Base-by-base conservation (phyloP, 768 basidiomycete genomes). In the Mycena rosella region DNA sequence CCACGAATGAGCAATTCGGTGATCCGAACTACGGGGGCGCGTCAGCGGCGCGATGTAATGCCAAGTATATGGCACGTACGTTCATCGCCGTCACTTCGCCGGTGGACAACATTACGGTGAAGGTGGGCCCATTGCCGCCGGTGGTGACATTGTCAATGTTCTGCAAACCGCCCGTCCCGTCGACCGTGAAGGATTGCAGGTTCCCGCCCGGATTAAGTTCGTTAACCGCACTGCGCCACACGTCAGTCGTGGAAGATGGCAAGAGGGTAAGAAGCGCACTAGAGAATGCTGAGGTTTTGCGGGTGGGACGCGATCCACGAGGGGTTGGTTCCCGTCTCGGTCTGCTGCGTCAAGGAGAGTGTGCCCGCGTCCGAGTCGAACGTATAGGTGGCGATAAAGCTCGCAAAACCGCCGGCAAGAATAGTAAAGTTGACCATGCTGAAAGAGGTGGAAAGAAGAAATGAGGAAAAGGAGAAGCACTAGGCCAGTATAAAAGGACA, bases 221-320 rank as follows among this genome's bases (percentile, higher is more conserved):
- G 70, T 90, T 90, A 3, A 80, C 78, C 14, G 87, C 86, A 72
- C 89, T 90, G 48, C 20, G 38, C 29, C 6, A 15, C 2, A 15
- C 2, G 54, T 62, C 38, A 67, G 60, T 7, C 42, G 49, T 45
- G n/a, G 53, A 22, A 27, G 24, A 49, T 51, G 29, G 24, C 26
- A 49, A 24, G 34, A 48, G 9, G 44, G 61, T 8, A 56, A 15
- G 20, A 15, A 14, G 80, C 87, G 52, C 65, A 90, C 89, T 90
- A 90, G 58, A 90, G 79, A 36, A 91, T 84, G 65, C 83, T 88
- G 30, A 79, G 78, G 75, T 90, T 87, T 45, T 81, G 80, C 0
- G 85, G 85, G 67, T 88, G 84, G 18, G 81, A 82, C 0, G 79
- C 81, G 34, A 91, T 87, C 89, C 89, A 90, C 0, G 88, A 88